Percentiles rank a stretch among this genome's conserved stretches.
These are phyloP conservation scores for Chalciporus sp. DNA, from an alignment of 1,284 basidiomycete species.

Conservation along the genomic window DNA sequence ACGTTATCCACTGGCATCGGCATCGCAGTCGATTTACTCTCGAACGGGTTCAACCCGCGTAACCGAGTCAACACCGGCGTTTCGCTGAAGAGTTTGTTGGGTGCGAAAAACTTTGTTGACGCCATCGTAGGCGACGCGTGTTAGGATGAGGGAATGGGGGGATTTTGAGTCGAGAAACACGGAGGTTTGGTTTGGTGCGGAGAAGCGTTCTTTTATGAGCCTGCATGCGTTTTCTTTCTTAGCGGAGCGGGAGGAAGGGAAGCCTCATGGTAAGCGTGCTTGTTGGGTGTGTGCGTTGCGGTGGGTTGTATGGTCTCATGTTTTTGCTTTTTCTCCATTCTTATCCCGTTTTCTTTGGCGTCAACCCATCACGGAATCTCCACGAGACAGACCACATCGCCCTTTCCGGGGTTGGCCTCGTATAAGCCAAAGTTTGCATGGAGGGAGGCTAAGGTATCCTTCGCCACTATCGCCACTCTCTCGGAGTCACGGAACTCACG, in stretches of 20 bases:
- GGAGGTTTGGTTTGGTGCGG: conserved; percentile 20
- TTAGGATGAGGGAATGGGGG: conserved; percentile 8
- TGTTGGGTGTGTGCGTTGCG: conserved; percentile 22
- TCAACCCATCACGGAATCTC: not conserved
- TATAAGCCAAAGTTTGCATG: not conserved
- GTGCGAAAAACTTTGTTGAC: conserved; percentile 25
- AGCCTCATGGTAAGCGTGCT: conserved; percentile 32
- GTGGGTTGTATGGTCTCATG: conserved; percentile 8
- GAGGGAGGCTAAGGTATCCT: not conserved
- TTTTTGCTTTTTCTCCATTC: conserved; percentile 18
- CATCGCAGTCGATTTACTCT: conserved; percentile 20
- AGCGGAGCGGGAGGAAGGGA: conserved; percentile 13
- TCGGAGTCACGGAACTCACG: conserved; percentile 26
- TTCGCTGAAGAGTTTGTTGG: conserved; percentile 26
- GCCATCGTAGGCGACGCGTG: conserved; percentile 24
- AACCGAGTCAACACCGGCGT: conserved; percentile 25
- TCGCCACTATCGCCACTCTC: conserved; percentile 13
- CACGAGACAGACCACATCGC: conserved; percentile 4
- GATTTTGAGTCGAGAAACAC: conserved; percentile 20
- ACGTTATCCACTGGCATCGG: conserved; percentile 35
- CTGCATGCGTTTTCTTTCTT: conserved; percentile 1
- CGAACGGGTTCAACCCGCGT: conserved; percentile 30
- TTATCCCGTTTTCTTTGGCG: conserved; percentile 11
- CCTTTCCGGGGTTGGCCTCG: conserved; percentile 1
- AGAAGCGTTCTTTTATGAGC: conserved; percentile 24